Base-by-base conservation (phyloP, 208 protist species). In the Angomonas deanei region DNA sequence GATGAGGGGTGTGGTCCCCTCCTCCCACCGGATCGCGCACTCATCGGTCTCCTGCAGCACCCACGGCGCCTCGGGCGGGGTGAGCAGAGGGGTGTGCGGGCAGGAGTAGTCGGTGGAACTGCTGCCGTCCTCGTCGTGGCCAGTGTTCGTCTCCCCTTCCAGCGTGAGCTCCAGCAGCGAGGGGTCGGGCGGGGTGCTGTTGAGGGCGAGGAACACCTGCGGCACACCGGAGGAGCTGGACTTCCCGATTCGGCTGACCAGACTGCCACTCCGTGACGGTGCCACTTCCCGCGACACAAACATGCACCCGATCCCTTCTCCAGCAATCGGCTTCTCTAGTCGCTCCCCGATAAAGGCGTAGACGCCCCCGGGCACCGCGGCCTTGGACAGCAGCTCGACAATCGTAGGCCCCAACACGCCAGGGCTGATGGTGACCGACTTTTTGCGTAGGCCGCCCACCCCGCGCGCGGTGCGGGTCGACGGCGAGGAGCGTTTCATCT, bases 1-100 rank as follows among this genome's bases (percentile, higher is more conserved):
- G 31, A 42, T 47, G 27, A 24, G 38, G 46, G 28, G 5, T 1
- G 33, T 13, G 15, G 53, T 3, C n/a, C n/a, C 34, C 5, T 17
- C 34, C 31, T 68, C 65, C 3, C 55, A 26, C 2, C 60, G 36
- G 2, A 74, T n/a, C n/a, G 38, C 59, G 31, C 59, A 26, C 38
- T 67, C 46, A 17, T 70, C 63, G 2, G 2, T 17, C 38, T 83
- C 77, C 32, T 74, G 64, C 59, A 83, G 33, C 21, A 76, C 27
- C 77, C 77, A 83, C 10, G 63, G 68, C 13, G 48, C 15, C 42
- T 17, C 46, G 39, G 2, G 50, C 27, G 6, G 33, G 36, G 42
- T 1, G 34, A 3, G 17, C 6, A n/a, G 30, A n/a, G 17, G 38
- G 5, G 33, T 21, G 26, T 38, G 36, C 21, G 23, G 6, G 10